Evolutionary conservation across 441 rosid genomes (phyloP), one percentile per base, ranked within the genome.

Genomic region (Euphorbia celastroides): DNA sequence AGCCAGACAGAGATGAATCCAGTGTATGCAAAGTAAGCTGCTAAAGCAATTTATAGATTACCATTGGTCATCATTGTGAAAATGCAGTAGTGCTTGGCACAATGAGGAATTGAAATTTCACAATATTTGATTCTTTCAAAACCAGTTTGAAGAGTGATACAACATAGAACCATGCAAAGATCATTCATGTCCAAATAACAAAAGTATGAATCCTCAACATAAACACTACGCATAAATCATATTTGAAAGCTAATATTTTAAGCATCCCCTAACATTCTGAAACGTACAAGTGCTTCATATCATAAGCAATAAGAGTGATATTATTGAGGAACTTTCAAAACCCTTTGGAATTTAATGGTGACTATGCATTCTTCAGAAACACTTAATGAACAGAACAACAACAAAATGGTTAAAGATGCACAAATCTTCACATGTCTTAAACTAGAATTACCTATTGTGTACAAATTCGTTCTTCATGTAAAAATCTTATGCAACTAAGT

Each of bases 11-110:
- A 5, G 5, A 46, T 12, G 20, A 58, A 57, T 19, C 54, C 65
- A 32, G 23, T 23, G 59, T 41, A 16, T 12, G 73, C 1, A 32
- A 17, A 44, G 12, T 28, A 31, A 61, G 44, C 13, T 14, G 32
- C 41, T 69, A 51, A 7, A 51, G 41, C 28, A 65, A 34, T 52
- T 48, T 23, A n/a, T n/a, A n/a, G n/a, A n/a, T n/a, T n/a, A n/a
- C n/a, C n/a, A n/a, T n/a, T n/a, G 28, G 3, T 66, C 42, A 25
- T 19, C 58, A 54, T 22, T 20, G 20, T 52, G 57, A 20, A 52
- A 5, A n/a, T n/a, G 9, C 44, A 16, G 19, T 32, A 55, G 19
- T 16, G 19, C 3, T 41, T 41, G 30, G 17, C 36, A 50, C 57
- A 25, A 34, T 28, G 1, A 65, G 36, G 22, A 25, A 57, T 41